phyloP scores from a whole-genome alignment of 2,329 filamentous ascomycete genomes.

The Aschersonia sp. region DNA sequence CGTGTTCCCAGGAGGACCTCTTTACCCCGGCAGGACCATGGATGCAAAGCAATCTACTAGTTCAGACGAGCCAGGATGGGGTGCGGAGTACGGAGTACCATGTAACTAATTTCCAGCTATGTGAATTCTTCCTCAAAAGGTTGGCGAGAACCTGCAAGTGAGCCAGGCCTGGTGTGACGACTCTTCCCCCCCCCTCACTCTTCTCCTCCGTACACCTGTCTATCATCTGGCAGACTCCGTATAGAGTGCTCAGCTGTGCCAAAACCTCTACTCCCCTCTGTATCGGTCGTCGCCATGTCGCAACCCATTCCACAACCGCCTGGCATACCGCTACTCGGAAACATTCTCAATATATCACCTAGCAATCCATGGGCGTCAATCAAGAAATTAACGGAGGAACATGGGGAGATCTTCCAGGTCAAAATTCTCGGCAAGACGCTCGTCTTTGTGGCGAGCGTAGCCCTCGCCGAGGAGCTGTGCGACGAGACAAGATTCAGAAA shows the following conservation, averaged over 20 bases:
- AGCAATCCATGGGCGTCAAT: constrained; percentile 21
- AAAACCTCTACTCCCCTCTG: not conserved
- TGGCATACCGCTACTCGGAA: constrained; percentile 21
- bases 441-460: constrained; percentile 31
- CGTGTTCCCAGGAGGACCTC: not conserved
- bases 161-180: too few species aligned
- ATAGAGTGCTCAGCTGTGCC: too few species aligned
- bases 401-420: constrained; percentile 24
- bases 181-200: too few species aligned
- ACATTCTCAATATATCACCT: constrained; percentile 19
- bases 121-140: too few species aligned
- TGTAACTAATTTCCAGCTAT: too few species aligned
- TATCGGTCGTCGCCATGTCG: constrained; percentile 12
- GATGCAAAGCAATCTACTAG: too few species aligned
- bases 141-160: too few species aligned
- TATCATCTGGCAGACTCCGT: too few species aligned
- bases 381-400: constrained; percentile 18
- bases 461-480: constrained; percentile 34
- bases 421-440: constrained; percentile 18
- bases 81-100: too few species aligned
- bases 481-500: constrained; percentile 40
- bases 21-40: too few species aligned
- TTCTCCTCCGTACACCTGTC: too few species aligned
- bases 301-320: constrained; percentile 19
- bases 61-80: too few species aligned